These are phyloP conservation scores for Caloboletus inedulis DNA, from an alignment of 1,284 basidiomycete genomes.

Conservation along the genomic window DNA sequence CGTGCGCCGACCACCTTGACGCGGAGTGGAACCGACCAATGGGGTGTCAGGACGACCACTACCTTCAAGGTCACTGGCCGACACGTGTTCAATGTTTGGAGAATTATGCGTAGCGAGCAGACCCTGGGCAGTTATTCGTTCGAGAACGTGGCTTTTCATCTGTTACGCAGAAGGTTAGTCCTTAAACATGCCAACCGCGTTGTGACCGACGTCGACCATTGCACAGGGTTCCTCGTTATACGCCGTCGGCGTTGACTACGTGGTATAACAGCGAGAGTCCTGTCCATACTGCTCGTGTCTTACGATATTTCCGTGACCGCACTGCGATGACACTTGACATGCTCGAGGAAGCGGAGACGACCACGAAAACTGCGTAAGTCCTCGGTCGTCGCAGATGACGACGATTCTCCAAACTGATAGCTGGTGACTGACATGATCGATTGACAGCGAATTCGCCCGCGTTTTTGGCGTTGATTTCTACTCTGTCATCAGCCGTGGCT, in stretches of 20 bases:
- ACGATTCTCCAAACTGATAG: too few relatives aligned
- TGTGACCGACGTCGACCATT: neutral
- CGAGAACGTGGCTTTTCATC: slow-evolving; percentile 85
- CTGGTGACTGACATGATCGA: neutral
- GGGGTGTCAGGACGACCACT: slow-evolving; percentile 75
- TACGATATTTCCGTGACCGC: slow-evolving; percentile 65
- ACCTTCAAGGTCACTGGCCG: slow-evolving; percentile 85
- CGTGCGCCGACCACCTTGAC: slow-evolving; percentile 52
- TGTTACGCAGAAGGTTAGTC: slow-evolving; percentile 66
- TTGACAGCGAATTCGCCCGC: slow-evolving; percentile 84
- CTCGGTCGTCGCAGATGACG: neutral
- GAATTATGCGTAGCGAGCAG: slow-evolving; percentile 86
- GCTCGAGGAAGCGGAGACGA: slow-evolving; percentile 74
- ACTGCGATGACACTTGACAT: slow-evolving; percentile 72
- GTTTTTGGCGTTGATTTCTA: slow-evolving; percentile 98
- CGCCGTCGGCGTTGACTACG: slow-evolving; percentile 59
- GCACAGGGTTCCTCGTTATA: slow-evolving; percentile 75
- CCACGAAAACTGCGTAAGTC: slow-evolving; percentile 85
- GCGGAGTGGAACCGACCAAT: slow-evolving; percentile 55
- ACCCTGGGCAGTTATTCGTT: slow-evolving; percentile 82
- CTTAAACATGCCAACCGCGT: neutral
- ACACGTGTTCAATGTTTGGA: slow-evolving; percentile 91
- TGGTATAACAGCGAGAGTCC: slow-evolving; percentile 70
- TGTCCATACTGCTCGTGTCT: slow-evolving; percentile 50
- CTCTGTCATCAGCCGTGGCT: slow-evolving; percentile 91